These are phyloP conservation scores for Calonectria multiphialidica DNA, from an alignment of 2,329 filamentous ascomycete genomes.

Conservation along the genomic window DNA sequence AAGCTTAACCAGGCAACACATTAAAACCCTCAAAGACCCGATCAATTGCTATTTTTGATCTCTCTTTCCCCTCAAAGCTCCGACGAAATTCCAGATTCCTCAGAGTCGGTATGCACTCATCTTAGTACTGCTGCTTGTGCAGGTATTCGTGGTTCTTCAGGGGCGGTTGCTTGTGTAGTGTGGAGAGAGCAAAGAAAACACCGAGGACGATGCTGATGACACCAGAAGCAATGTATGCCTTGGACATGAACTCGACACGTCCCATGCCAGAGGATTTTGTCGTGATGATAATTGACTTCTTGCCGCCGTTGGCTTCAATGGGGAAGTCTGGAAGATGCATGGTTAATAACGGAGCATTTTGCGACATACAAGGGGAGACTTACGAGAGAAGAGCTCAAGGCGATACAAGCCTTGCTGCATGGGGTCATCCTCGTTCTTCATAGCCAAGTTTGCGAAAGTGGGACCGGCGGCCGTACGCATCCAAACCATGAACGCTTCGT, in stretches of 20 bases:
- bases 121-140: neutral
- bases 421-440: neutral
- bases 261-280: constrained; percentile 2
- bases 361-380: neutral
- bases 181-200: neutral
- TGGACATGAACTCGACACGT: neutral
- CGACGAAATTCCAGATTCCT: too few relatives aligned
- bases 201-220: neutral
- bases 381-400: constrained; percentile 1
- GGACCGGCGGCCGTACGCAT: neutral
- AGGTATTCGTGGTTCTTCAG: constrained; percentile 1
- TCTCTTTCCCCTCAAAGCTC: neutral
- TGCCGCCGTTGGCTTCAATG: neutral
- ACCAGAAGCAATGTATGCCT: neutral
- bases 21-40: neutral
- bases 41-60: neutral
- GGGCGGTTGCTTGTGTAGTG: neutral
- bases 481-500: neutral
- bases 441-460: neutral
- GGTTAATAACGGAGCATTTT: neutral
- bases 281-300: neutral
- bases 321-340: neutral
- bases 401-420: neutral
- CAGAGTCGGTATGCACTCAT: neutral
- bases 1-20: neutral